Base-by-base conservation (phyloP, 768 basidiomycete species). In the Cystobasidiopsis lactophilus region DNA sequence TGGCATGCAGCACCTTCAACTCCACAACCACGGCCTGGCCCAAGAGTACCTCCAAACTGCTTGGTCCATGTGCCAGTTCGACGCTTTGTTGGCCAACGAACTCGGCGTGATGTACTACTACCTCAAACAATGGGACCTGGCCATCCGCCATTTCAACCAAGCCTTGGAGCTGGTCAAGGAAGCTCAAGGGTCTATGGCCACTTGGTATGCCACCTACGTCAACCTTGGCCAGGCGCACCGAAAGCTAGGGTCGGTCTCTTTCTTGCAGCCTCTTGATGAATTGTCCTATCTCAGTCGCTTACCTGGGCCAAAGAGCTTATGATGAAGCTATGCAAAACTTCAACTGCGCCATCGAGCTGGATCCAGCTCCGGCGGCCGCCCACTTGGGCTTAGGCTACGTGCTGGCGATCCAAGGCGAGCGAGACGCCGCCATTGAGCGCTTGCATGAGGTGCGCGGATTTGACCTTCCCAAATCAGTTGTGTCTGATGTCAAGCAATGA, bases 1-100 rank as follows among this genome's bases (percentile, higher is more conserved):
- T 43, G 93, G 91, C 5, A 96, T 95, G 89, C 91, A 98, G 66
- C 84, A 96, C 59, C 83, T 98, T 35, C 79, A 80, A 63, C 72
- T 98, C 5, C 82, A 80, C 27, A 85, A 95, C 57, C 73, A 77
- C 57, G 64, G 67, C 23, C 72, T 85, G 41, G 93, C 93, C 3
- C 79, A 83, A 46, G 91, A 96, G 62, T 82, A 91, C 18, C 72
- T 98, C 39, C 73, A 76, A 56, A 84, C 88, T 1, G 80, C 89
- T 3, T 50, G 55, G 11, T 55, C 56, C 5, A 79, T 89, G 70
- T 89, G 88, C 63, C 75, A 80, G 56, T 77, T 75, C 9, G 93
- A 98, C 62, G 89, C 93, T 35, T 69, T 95, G 52, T 70, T 95
- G 43, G 72, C 80, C 52, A 96, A 96, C 63, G 93, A 98, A 68